phyloP scores from a whole-genome alignment of 108 stramenopile species.

The Nitzschia putrida region DNA sequence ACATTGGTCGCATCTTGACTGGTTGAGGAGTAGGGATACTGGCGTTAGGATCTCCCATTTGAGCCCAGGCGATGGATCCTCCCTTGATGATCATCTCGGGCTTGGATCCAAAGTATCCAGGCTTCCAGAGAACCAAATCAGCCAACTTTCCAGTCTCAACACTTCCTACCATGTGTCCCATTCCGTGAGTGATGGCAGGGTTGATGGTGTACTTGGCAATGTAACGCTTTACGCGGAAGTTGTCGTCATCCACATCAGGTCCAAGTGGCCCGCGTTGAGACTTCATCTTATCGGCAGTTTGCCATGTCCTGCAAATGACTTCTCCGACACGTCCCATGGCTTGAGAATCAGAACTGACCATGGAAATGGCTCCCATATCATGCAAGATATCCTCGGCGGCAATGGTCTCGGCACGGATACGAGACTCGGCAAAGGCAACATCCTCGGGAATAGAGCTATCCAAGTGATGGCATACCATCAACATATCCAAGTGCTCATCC shows the following conservation, averaged over 20 bases:
- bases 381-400: conserved; percentile 98
- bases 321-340: conserved; percentile 99
- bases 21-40: conserved; percentile 97
- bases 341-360: conserved; percentile 90
- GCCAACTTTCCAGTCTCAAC: conserved; percentile 94
- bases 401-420: conserved; percentile 97
- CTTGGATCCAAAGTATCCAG: conserved; percentile 93
- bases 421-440: conserved; percentile 94
- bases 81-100: conserved; percentile 98
- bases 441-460: conserved; percentile 92
- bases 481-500: conserved; percentile 99
- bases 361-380: conserved; percentile 95
- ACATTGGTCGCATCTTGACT: conserved; percentile 97
- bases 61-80: conserved; percentile 90
- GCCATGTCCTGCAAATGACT: conserved; percentile 97
- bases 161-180: conserved; percentile 89
- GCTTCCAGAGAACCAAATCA: conserved; percentile 95
- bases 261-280: conserved; percentile 86
- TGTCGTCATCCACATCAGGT: conserved; percentile 87
- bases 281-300: conserved; percentile 99
- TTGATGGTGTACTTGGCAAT: conserved; percentile 99
- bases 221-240: conserved; percentile 91
- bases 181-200: conserved; percentile 96
- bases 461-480: conserved; percentile 96
- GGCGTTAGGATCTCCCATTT: conserved; percentile 99